Percentiles rank a stretch among this genome's conserved stretches.
phyloP scores from a whole-genome alignment of 345 rosid species.

The Rhodomyrtus tomentosa region DNA sequence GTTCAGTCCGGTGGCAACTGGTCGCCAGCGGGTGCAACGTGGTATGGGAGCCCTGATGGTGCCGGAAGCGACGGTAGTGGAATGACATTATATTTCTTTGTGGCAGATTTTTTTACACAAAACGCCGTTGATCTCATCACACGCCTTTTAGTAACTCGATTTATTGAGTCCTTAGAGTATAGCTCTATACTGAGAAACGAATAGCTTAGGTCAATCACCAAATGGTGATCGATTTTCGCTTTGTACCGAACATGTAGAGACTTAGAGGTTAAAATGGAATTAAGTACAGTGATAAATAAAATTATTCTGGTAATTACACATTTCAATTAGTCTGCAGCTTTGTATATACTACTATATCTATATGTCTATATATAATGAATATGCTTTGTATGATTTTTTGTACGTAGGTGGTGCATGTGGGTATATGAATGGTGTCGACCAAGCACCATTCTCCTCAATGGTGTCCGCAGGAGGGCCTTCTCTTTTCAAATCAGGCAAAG shows the following conservation, averaged over 20 bases:
- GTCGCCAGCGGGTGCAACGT: conserved; percentile 44
- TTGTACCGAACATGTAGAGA: no score
- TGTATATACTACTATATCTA: neutral
- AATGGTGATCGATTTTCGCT: no score
- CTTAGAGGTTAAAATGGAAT: no score
- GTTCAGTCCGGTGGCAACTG: neutral
- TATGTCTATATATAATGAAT: no score
- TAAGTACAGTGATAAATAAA: neutral
- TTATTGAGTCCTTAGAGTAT: no score
- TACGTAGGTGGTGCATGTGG: conserved; percentile 70
- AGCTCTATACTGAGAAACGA: no score
- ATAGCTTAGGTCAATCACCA: no score
- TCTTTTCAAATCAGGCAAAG: conserved; percentile 35
- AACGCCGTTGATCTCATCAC: no score
- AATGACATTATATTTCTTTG: neutral
- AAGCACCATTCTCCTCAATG: conserved; percentile 29
- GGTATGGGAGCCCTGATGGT: conserved; percentile 52
- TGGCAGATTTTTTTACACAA: no score
- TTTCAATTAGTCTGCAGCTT: neutral
- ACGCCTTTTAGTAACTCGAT: no score
- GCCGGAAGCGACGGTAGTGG: conserved; percentile 37
- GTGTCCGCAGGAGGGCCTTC: conserved; percentile 52
- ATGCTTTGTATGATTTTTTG: no score
- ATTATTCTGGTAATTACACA: neutral
- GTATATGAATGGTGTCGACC: conserved; percentile 19